Percentiles rank a stretch among this genome's conserved stretches.
phyloP scores from a whole-genome alignment of 805 yeast genomes.

The Saccharomycopsis capsularis region DNA sequence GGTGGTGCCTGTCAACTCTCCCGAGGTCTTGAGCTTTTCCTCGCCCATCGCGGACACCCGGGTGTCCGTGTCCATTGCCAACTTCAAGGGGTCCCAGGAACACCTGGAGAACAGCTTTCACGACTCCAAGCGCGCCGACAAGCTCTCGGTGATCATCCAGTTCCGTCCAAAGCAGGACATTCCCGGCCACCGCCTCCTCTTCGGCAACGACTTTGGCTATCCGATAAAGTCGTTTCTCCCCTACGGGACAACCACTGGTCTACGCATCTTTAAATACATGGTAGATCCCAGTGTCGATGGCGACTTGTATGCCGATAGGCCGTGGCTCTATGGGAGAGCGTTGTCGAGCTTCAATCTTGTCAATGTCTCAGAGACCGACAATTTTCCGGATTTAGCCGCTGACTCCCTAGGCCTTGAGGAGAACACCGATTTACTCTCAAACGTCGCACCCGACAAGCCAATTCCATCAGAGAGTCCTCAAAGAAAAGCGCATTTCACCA shows the following conservation, averaged over 20 bases:
- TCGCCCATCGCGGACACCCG: not conserved
- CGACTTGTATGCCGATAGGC: slow-evolving; percentile 53
- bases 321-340: slow-evolving; percentile 57
- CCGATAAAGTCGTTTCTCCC: slow-evolving; percentile 56
- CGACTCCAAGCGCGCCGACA: slow-evolving; percentile 31
- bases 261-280: slow-evolving; percentile 47
- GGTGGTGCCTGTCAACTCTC: slow-evolving; percentile 40
- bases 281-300: slow-evolving; percentile 62
- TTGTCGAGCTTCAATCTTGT: slow-evolving; percentile 50
- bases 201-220: slow-evolving; percentile 62
- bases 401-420: slow-evolving; percentile 16
- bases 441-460: slow-evolving; percentile 20
- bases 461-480: slow-evolving; percentile 32
- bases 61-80: slow-evolving; percentile 34
- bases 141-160: slow-evolving; percentile 36
- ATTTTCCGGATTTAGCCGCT: slow-evolving; percentile 4
- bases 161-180: slow-evolving; percentile 27
- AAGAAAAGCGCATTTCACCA: slow-evolving; percentile 41
- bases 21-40: slow-evolving; percentile 22
- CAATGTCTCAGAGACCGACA: slow-evolving; percentile 25
- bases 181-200: slow-evolving; percentile 48
- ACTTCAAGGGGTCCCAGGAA: slow-evolving; percentile 38
- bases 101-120: slow-evolving; percentile 33
- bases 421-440: slow-evolving; percentile 15
- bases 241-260: slow-evolving; percentile 45